These are phyloP conservation scores for Syzygium grande DNA, from an alignment of 345 rosid species.

Conservation along the genomic window DNA sequence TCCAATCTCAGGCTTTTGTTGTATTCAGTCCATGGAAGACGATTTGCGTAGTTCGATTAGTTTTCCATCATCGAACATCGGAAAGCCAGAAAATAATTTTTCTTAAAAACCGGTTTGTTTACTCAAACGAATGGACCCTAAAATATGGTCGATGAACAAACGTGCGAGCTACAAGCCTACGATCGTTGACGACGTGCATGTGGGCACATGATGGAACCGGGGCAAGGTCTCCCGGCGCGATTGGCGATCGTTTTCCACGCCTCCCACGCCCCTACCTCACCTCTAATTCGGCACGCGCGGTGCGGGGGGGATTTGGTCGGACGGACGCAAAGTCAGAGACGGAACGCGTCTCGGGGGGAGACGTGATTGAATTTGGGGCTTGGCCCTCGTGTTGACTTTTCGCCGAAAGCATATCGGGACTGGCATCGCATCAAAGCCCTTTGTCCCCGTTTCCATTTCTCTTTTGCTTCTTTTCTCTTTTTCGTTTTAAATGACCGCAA, in stretches of 20 bases:
- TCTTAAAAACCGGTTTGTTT: no score
- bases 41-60: no score
- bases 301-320: neutral
- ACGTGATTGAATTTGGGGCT: neutral
- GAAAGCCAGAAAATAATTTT: neutral
- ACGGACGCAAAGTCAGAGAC: conserved; percentile 15
- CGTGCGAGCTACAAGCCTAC: neutral
- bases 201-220: neutral
- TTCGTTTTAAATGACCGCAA: neutral
- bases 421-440: neutral
- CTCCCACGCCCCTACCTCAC: neutral
- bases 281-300: neutral
- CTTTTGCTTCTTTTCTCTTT: neutral
- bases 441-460: neutral
- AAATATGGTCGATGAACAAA: neutral
- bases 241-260: neutral
- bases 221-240: neutral
- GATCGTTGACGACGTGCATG: neutral
- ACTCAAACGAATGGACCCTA: no score
- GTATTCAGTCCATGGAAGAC: neutral
- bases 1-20: neutral
- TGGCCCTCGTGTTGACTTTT: conserved; percentile 22
- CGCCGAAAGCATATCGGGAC: neutral
- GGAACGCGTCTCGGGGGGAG: neutral
- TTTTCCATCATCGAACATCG: neutral